Evolutionary conservation across 148 eudicot genomes (phyloP).

Genomic region (Diospyros kaki): DNA sequence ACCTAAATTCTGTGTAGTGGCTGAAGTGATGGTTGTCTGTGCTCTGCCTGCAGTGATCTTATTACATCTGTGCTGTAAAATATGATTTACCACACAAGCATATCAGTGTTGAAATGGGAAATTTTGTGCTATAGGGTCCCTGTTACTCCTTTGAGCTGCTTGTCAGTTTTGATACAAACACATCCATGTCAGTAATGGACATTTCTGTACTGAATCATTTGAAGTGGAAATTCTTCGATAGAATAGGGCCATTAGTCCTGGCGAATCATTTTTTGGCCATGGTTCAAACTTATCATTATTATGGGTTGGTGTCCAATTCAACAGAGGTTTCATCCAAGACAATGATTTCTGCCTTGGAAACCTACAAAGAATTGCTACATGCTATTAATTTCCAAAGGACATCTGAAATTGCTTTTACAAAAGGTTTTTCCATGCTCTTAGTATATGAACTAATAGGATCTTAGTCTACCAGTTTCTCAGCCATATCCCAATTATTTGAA

Average conservation of each 20-base stretch:
- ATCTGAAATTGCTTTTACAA: not conserved
- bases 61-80: not conserved
- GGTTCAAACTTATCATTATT: not conserved
- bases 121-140: no score
- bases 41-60: not conserved
- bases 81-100: not conserved
- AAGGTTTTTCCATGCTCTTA: not conserved
- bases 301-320: not conserved
- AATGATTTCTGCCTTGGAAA: constrained; percentile 4
- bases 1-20: not conserved
- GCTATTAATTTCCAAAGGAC: not conserved
- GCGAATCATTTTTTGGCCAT: not conserved
- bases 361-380: not conserved
- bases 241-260: not conserved
- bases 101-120: no score
- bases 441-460: not conserved
- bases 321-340: not conserved
- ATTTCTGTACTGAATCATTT: not conserved
- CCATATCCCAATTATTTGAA: not conserved
- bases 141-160: no score
- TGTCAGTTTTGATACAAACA: not conserved
- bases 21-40: not conserved
- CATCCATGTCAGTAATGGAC: not conserved
- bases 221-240: not conserved
- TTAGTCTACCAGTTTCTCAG: not conserved